phyloP scores from a whole-genome alignment of 108 stramenopile species.

The Skeletonema menzelii region DNA sequence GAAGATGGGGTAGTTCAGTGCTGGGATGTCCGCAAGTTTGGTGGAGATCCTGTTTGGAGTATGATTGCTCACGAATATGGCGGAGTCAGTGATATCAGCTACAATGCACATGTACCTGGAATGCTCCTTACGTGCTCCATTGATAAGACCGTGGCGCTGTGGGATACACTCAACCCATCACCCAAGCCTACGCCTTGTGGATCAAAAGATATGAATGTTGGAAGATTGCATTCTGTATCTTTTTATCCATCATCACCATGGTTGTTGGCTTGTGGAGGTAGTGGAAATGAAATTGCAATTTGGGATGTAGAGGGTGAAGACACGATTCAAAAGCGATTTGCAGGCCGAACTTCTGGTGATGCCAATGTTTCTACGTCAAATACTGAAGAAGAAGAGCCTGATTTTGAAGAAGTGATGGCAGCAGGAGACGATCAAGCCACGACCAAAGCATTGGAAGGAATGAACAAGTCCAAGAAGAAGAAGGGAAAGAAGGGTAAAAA shows the following conservation, averaged over 20 bases:
- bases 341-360: constrained; percentile 35
- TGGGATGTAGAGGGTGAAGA: constrained; percentile 91
- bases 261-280: constrained; percentile 89
- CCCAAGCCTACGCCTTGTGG: constrained; percentile 65
- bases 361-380: constrained; percentile 10
- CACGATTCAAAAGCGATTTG: constrained; percentile 74
- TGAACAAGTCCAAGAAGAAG: constrained; percentile 73
- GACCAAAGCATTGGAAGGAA: constrained; percentile 39
- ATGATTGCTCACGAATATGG: constrained; percentile 88
- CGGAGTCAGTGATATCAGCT: constrained; percentile 84
- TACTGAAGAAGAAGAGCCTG: constrained; percentile 36
- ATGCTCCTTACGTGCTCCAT: constrained; percentile 88
- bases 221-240: constrained; percentile 80
- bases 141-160: constrained; percentile 93
- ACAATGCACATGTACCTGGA: constrained; percentile 76
- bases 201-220: constrained; percentile 87
- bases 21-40: constrained; percentile 95
- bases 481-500: constrained; percentile 61
- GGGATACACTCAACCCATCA: constrained; percentile 77
- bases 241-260: constrained; percentile 89
- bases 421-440: constrained; percentile 34
- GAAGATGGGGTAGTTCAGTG: constrained; percentile 90
- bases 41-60: constrained; percentile 76
- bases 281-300: constrained; percentile 87
- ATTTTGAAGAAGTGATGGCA: constrained; percentile 79